A percentile compares a stretch with the other conserved stretches of the same genome.
Evolutionary conservation across 176 grass and related monocot species (phyloP).

Genomic region (Bolboschoenus planiculmis): DNA sequence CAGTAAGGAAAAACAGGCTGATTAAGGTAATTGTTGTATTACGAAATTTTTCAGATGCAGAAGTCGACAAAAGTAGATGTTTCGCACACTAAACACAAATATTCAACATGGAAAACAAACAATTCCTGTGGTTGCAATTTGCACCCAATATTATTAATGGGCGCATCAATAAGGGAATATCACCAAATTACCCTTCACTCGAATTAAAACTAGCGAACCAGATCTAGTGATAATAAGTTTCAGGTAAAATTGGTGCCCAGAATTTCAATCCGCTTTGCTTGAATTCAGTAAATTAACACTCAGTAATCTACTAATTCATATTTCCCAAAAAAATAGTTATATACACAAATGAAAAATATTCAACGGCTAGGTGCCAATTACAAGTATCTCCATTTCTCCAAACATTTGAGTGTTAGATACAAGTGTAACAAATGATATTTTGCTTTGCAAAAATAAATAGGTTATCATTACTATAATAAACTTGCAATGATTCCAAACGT

Average conservation of each 20-base stretch:
- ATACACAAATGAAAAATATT: background rate
- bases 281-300: background rate
- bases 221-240: background rate
- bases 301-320: background rate
- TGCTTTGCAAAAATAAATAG: background rate
- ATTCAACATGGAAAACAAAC: background rate
- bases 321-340: background rate
- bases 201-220: background rate
- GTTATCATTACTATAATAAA: background rate
- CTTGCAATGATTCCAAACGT: background rate
- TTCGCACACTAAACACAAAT: background rate
- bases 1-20: background rate
- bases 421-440: background rate
- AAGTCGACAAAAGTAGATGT: background rate
- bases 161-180: background rate
- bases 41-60: background rate
- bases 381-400: background rate
- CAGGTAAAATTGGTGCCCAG: background rate
- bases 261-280: background rate
- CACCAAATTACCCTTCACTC: background rate
- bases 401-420: background rate
- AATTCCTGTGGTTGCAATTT: background rate
- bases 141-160: background rate
- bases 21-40: background rate
- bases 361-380: background rate